Evolutionary conservation across 2,329 filamentous ascomycete species (phyloP).

Genomic region (Colletotrichum agaves): DNA sequence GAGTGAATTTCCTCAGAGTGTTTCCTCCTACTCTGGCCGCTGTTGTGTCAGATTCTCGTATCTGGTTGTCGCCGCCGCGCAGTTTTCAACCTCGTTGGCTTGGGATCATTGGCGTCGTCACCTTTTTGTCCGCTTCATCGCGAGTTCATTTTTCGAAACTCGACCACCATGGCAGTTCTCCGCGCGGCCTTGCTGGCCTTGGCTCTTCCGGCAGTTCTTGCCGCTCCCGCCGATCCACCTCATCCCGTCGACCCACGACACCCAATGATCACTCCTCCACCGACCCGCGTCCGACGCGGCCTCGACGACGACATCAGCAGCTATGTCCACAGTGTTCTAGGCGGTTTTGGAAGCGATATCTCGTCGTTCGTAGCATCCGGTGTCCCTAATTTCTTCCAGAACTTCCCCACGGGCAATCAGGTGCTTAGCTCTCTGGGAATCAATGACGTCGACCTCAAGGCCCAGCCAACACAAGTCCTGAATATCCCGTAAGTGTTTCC

Average conservation of each 20-base stretch:
- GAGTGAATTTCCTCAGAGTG: not conserved
- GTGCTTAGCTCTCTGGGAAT: constrained; percentile 73
- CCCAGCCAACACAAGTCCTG: constrained; percentile 75
- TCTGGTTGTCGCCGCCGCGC: not conserved
- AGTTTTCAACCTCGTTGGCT: not conserved
- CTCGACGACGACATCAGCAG: constrained; percentile 57
- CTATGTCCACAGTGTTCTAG: constrained; percentile 62
- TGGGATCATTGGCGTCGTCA: not conserved
- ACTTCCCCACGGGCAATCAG: constrained; percentile 69
- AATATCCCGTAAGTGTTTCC: constrained; percentile 68
- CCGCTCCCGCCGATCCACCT: constrained; percentile 35
- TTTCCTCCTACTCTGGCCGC: not conserved
- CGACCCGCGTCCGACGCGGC: constrained; percentile 38
- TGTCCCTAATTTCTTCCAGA: constrained; percentile 74
- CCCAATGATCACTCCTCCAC: constrained; percentile 43
- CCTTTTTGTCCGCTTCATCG: not conserved
- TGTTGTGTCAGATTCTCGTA: not conserved
- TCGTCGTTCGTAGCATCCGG: constrained; percentile 71
- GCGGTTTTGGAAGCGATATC: constrained; percentile 63
- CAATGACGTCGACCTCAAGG: constrained; percentile 65
- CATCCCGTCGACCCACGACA: constrained; percentile 30
- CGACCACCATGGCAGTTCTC: constrained; percentile 17
- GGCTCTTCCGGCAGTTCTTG: constrained; percentile 34
- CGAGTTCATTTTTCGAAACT: too few relatives aligned
- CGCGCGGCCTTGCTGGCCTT: constrained; percentile 20